These are phyloP conservation scores for Raphanus hybrid DNA, from an alignment of 441 rosid species.

Conservation along the genomic window DNA sequence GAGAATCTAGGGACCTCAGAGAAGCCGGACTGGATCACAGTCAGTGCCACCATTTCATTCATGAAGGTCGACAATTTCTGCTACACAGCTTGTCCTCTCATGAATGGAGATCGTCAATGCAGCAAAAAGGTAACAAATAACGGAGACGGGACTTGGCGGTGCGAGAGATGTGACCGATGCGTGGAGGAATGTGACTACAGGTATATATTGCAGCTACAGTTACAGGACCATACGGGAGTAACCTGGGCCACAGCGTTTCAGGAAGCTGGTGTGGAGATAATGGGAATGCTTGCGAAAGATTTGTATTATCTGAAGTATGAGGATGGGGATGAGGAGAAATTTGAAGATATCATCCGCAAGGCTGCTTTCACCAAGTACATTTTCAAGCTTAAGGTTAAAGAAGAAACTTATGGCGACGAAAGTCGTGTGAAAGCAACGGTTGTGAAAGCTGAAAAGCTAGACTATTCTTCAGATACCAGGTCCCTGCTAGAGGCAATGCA, in stretches of 20 bases:
- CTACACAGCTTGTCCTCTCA: slow-evolving; percentile 88
- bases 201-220: slow-evolving; percentile 84
- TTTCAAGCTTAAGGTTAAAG: neutral
- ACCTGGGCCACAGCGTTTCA: slow-evolving; percentile 92
- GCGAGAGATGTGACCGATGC: slow-evolving; percentile 76
- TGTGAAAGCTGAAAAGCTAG: neutral
- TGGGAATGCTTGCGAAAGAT: slow-evolving; percentile 50
- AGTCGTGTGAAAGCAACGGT: neutral
- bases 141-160: slow-evolving; percentile 79
- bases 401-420: neutral
- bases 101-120: slow-evolving; percentile 79
- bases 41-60: slow-evolving; percentile 63
- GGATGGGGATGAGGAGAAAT: neutral
- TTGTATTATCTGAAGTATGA: neutral
- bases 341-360: neutral
- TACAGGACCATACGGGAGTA: slow-evolving; percentile 84
- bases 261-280: slow-evolving; percentile 79
- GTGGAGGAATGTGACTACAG: slow-evolving; percentile 83
- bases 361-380: neutral
- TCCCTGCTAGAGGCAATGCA: neutral
- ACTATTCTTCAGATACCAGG: neutral
- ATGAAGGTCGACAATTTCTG: slow-evolving; percentile 81
- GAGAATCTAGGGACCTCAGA: slow-evolving; percentile 91
- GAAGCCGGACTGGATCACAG: slow-evolving; percentile 90
- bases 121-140: slow-evolving; percentile 84